Evolutionary conservation across 2,329 filamentous ascomycete species (phyloP).

Genomic region (Xylariomycetidae sp.): DNA sequence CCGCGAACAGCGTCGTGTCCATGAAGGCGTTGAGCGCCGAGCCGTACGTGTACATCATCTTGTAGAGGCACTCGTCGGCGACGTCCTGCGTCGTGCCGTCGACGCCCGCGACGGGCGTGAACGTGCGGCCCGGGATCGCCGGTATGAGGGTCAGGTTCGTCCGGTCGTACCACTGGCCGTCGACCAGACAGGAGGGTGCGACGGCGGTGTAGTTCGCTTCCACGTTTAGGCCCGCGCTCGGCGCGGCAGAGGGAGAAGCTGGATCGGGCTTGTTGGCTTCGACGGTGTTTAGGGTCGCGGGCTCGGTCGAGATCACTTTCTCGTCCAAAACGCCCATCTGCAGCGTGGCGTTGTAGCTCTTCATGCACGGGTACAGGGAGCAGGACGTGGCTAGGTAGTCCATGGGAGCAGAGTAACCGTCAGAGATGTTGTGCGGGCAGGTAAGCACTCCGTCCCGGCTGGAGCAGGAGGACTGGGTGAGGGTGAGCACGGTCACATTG

Average conservation of each 20-base stretch:
- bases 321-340: conserved; percentile 10
- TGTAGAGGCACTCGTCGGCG: conserved; percentile 13
- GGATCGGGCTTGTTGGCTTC: conserved; percentile 4
- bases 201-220: conserved; percentile 12
- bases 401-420: not conserved
- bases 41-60: conserved; percentile 8
- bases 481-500: conserved; percentile 16
- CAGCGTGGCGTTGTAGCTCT: conserved; percentile 13
- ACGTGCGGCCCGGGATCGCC: conserved; percentile 1
- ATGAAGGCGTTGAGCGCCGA: conserved; percentile 5
- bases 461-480: conserved; percentile 14
- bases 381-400: conserved; percentile 13
- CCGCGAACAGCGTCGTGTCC: conserved; percentile 5
- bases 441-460: conserved; percentile 4
- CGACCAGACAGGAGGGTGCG: conserved; percentile 10
- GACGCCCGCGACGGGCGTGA: conserved; percentile 8
- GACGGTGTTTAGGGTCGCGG: conserved; percentile 9
- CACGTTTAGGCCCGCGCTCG: not conserved
- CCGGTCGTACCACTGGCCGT: conserved; percentile 7
- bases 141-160: conserved; percentile 9
- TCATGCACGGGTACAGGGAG: conserved; percentile 13
- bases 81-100: conserved; percentile 11
- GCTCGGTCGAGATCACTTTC: conserved; percentile 9
- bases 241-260: not conserved
- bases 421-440: conserved; percentile 11